Percentiles rank a stretch among this genome's conserved stretches.
phyloP scores from a whole-genome alignment of 345 rosid genomes.

The Syzygium grande region DNA sequence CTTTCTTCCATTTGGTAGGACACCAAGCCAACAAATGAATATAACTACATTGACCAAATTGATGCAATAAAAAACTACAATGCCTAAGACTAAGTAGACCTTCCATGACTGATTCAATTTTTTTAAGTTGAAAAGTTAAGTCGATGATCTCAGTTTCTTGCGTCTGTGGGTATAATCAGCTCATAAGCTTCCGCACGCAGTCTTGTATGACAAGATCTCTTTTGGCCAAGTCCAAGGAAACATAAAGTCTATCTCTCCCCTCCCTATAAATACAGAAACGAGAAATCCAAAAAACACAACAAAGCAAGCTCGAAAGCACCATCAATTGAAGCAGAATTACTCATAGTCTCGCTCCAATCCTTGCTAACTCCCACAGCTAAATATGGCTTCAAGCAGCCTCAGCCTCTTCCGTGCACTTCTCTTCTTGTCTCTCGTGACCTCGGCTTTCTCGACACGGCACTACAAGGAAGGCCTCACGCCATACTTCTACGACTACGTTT shows the following conservation, averaged over 20 bases:
- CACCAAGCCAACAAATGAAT: neutral
- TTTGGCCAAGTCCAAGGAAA: neutral
- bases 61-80: neutral
- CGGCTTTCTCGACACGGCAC: neutral
- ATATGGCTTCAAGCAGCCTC: neutral
- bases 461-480: conserved; percentile 22
- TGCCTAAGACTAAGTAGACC: neutral
- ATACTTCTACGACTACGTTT: conserved; percentile 33
- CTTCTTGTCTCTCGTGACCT: conserved; percentile 1
- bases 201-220: neutral
- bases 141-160: neutral
- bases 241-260: neutral
- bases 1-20: neutral
- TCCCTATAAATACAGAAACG: neutral
- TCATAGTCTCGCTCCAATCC: neutral
- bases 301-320: neutral
- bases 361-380: neutral
- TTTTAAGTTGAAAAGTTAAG: neutral
- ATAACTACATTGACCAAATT: neutral
- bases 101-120: neutral
- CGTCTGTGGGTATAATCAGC: neutral
- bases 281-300: neutral
- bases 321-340: neutral
- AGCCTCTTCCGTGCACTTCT: conserved; percentile 2
- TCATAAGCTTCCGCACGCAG: neutral